Percentiles rank a stretch among this genome's conserved stretches.
These are phyloP conservation scores for Aquilaria yunnanensis DNA, from an alignment of 345 rosid genomes.

Conservation along the genomic window DNA sequence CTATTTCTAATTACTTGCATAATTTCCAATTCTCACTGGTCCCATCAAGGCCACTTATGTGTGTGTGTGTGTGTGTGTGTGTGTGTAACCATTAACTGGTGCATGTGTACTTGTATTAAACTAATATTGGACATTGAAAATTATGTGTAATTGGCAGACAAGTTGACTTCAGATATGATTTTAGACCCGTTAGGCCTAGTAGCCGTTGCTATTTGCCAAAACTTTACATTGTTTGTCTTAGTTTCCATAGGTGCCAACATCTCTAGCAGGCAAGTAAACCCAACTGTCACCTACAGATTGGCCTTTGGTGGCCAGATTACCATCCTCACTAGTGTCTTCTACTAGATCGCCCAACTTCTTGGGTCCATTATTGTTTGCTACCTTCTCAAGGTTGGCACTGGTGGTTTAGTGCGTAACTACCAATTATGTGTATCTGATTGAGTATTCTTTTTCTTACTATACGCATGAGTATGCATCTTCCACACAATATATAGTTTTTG, in stretches of 20 bases:
- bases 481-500: not conserved
- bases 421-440: not conserved
- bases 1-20: not conserved
- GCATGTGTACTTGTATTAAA: not conserved
- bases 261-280: conserved; percentile 96
- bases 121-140: not conserved
- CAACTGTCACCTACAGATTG: conserved; percentile 88
- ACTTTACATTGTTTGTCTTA: conserved; percentile 88
- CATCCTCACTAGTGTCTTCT: conserved; percentile 79
- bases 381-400: conserved; percentile 71
- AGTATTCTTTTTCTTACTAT: not conserved
- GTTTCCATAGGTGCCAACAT: conserved; percentile 84
- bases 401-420: conserved; percentile 51
- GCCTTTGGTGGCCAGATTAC: conserved; percentile 95
- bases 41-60: not conserved
- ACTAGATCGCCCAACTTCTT: conserved; percentile 87
- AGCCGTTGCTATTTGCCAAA: conserved; percentile 82
- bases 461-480: not conserved
- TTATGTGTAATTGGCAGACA: conserved; percentile 31
- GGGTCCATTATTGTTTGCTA: conserved; percentile 85
- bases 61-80: not conserved
- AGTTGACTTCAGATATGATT: conserved; percentile 71
- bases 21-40: not conserved
- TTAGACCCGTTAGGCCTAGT: conserved; percentile 87
- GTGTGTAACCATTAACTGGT: not conserved